Base-by-base conservation (phyloP, 352 stramenopile species). In the Peronospora farinosa region DNA sequence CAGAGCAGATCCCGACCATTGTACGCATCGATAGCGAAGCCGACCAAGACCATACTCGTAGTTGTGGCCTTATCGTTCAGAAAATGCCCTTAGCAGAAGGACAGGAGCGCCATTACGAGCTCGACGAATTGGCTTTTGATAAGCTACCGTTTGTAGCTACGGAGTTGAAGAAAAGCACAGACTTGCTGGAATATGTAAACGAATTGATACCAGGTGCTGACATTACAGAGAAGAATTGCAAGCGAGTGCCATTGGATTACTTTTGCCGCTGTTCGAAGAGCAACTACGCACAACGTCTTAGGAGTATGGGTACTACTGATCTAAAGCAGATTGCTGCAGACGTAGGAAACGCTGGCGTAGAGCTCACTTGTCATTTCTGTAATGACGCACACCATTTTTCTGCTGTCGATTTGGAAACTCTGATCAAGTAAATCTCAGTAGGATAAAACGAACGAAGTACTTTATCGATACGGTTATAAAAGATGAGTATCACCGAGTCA, bases 351-450 rank as follows among this genome's bases (percentile, higher is more conserved):
- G 65, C 72, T 40, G 79, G 77, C 5, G 70, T 94, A 8, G 69
- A 86, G 10, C 60, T 92, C 36, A 87, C 74, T 15, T 94, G 83
- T 46, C 76, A 90, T 66, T 94, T 92, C 36, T 94, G 83, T 61
- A 94, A 94, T 52, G 80, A 86, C 60, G 55, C 58, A 23, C 80
- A 94, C 51, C 66, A 76, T 35, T 88, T 92, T 51, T 71, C 73
- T 33, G 32, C 63, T 27, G 39, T 48, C 12, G 75, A 89, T 42
- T 51, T 87, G n/a, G 50, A 72, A 13, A 58, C 17, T 37, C 51
- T 63, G 30, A 75, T 65, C 41, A 48, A 52, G 27, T 76, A 47
- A 69, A 41, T 23, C 16, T 28, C 12, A 40, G 37, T 47, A 37
- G 21, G 44, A 53, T 55, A 36, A 21, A 50, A 60, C 16, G 37